These are phyloP conservation scores for Pholiota adiposa DNA, from an alignment of 1,284 basidiomycete genomes.

Conservation along the genomic window DNA sequence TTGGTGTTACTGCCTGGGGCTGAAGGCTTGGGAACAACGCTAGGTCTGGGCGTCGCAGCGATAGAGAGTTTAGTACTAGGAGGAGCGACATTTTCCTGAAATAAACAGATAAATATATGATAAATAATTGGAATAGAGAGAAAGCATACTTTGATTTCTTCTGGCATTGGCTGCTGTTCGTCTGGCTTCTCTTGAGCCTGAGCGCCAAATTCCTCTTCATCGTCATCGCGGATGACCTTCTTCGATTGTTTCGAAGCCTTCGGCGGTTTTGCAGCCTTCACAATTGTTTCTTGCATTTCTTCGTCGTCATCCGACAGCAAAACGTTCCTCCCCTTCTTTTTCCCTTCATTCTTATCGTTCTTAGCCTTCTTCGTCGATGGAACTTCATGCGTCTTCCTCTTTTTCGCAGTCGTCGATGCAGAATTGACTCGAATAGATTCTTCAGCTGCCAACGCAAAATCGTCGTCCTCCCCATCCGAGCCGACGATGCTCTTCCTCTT, in stretches of 20 bases:
- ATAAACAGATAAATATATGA: not conserved
- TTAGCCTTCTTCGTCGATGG: not conserved
- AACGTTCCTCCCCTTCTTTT: constrained; percentile 25
- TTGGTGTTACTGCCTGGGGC: constrained; percentile 10
- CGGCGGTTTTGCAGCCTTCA: constrained; percentile 9
- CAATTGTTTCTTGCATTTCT: constrained; percentile 1
- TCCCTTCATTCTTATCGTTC: constrained; percentile 10
- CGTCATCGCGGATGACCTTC: constrained; percentile 6
- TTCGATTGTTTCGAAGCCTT: constrained; percentile 13
- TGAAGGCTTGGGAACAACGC: constrained; percentile 8
- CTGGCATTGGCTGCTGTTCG: not conserved
- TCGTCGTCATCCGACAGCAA: constrained; percentile 29
- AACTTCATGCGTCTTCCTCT: not conserved
- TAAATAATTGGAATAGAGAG: not conserved
- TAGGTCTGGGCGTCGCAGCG: constrained; percentile 11
- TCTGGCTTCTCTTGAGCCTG: not conserved
- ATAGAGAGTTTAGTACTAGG: constrained; percentile 8
- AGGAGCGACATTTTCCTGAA: constrained; percentile 33
- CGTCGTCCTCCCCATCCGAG: constrained; percentile 25
- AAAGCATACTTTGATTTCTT: constrained; percentile 22
- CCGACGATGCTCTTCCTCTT: constrained; percentile 24
- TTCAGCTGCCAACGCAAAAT: constrained; percentile 15
- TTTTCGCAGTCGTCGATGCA: constrained; percentile 14
- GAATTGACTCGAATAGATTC: constrained; percentile 4
- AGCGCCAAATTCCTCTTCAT: no score